These are phyloP conservation scores for Gnomoniopsis sp. DNA, from an alignment of 2,329 filamentous ascomycete species.

Conservation along the genomic window DNA sequence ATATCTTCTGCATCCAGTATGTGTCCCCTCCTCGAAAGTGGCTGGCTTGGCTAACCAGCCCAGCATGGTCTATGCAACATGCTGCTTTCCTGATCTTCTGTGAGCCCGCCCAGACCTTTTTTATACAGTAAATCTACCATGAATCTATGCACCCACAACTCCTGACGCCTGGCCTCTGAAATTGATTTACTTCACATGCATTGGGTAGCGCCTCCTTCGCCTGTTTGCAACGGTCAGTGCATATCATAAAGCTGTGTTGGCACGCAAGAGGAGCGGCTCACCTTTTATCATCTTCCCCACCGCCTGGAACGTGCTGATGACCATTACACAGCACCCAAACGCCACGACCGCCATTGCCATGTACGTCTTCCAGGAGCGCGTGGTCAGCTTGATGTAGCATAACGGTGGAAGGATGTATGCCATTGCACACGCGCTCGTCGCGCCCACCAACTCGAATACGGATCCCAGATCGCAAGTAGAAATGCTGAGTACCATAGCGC, in stretches of 20 bases:
- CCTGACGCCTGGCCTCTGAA: neutral
- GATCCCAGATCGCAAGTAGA: slow-evolving; percentile 90
- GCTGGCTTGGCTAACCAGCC: too few relatives aligned
- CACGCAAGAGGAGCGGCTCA: slow-evolving; percentile 3
- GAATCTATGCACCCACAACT: neutral
- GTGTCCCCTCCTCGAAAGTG: too few relatives aligned
- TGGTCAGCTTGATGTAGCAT: slow-evolving; percentile 92
- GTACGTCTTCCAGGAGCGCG: slow-evolving; percentile 41
- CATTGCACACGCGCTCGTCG: slow-evolving; percentile 88
- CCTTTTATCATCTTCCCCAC: slow-evolving; percentile 28
- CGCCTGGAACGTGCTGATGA: slow-evolving; percentile 28
- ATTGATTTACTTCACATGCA: slow-evolving; percentile 21
- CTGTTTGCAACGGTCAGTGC: too few relatives aligned
- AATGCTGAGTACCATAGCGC: slow-evolving; percentile 73
- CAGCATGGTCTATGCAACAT: neutral
- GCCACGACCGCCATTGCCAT: slow-evolving; percentile 25
- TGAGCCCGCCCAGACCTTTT: neutral
- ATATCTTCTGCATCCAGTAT: too few relatives aligned
- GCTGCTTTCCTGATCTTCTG: neutral
- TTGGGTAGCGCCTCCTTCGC: slow-evolving; percentile 24
- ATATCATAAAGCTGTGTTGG: neutral
- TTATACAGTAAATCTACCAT: slow-evolving; percentile 1
- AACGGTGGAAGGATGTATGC: slow-evolving; percentile 94
- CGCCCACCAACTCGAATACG: slow-evolving; percentile 94
- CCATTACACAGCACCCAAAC: slow-evolving; percentile 29